Conservation (phyloP, 257 asterid species). For the Agastache rugosa region DNA sequence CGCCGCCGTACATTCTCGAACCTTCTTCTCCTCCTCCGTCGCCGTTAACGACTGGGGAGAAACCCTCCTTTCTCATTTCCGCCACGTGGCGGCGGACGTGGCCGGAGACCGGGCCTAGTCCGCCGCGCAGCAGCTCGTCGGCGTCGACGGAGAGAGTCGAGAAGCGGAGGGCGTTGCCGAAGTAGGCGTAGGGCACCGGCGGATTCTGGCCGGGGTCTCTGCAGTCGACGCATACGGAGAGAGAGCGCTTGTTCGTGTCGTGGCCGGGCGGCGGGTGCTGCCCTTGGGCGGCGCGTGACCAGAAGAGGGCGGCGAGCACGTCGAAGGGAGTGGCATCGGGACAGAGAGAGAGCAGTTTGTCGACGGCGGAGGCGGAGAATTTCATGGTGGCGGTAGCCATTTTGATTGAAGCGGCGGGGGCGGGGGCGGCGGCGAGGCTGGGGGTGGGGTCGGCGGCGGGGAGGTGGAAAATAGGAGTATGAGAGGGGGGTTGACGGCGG, state of each 20-base stretch:
- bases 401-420: slow-evolving; percentile 32
- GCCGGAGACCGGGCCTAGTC: slow-evolving; percentile 33
- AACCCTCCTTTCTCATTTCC: slow-evolving; percentile 31
- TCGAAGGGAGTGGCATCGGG: slow-evolving; percentile 66
- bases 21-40: background rate
- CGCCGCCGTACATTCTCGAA: slow-evolving; percentile 40
- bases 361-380: slow-evolving; percentile 46
- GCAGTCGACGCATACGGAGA: slow-evolving; percentile 52
- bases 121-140: slow-evolving; percentile 32
- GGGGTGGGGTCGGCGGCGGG: slow-evolving; percentile 21
- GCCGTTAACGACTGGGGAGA: background rate
- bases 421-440: background rate
- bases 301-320: slow-evolving; percentile 56
- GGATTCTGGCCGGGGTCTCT: slow-evolving; percentile 33
- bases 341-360: slow-evolving; percentile 46
- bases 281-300: slow-evolving; percentile 46
- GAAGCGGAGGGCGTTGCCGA: slow-evolving; percentile 58
- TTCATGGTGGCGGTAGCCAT: slow-evolving; percentile 51
- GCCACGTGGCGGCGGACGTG: slow-evolving; percentile 47
- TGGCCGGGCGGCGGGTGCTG: background rate
- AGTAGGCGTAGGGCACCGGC: slow-evolving; percentile 43
- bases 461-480: slow-evolving; percentile 48
- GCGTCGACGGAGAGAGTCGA: slow-evolving; percentile 38
- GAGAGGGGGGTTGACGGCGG: slow-evolving; percentile 43
- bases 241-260: slow-evolving; percentile 19